phyloP scores from a whole-genome alignment of 345 rosid genomes.

The Citrus sp. region DNA sequence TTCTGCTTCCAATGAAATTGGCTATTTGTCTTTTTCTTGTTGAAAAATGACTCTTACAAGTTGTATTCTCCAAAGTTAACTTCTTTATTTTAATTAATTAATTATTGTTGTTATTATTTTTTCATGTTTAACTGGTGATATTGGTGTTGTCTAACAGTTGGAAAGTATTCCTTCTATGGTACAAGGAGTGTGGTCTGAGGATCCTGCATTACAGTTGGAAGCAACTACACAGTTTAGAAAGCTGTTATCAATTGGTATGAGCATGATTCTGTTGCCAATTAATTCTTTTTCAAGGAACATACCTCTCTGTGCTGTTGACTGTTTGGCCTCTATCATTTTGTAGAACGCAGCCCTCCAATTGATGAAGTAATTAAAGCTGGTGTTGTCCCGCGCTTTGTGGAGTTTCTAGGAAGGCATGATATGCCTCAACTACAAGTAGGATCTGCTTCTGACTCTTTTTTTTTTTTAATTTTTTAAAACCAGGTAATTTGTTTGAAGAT shows the following conservation, averaged over 20 bases:
- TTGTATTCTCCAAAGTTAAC: background rate
- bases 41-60: background rate
- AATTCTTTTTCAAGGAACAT: background rate
- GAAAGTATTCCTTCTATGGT: constrained; percentile 75
- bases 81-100: background rate
- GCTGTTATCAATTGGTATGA: constrained; percentile 69
- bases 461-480: background rate
- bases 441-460: constrained; percentile 6
- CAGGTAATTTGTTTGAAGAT: background rate
- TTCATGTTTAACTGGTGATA: background rate
- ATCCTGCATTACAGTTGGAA: constrained; percentile 61
- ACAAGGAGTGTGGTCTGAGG: constrained; percentile 68
- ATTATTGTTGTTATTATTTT: background rate
- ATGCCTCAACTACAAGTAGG: constrained; percentile 70
- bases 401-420: constrained; percentile 77
- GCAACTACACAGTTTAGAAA: constrained; percentile 81
- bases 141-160: constrained; percentile 45
- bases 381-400: constrained; percentile 74
- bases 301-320: background rate
- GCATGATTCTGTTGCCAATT: background rate
- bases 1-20: background rate
- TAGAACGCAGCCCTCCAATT: constrained; percentile 87
- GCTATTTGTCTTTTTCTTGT: background rate
- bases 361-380: constrained; percentile 84
- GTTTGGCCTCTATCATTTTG: constrained; percentile 15